Evolutionary conservation across 441 rosid genomes (phyloP), one percentile per base, ranked within the genome.

Genomic region (Euphorbia corollata): DNA sequence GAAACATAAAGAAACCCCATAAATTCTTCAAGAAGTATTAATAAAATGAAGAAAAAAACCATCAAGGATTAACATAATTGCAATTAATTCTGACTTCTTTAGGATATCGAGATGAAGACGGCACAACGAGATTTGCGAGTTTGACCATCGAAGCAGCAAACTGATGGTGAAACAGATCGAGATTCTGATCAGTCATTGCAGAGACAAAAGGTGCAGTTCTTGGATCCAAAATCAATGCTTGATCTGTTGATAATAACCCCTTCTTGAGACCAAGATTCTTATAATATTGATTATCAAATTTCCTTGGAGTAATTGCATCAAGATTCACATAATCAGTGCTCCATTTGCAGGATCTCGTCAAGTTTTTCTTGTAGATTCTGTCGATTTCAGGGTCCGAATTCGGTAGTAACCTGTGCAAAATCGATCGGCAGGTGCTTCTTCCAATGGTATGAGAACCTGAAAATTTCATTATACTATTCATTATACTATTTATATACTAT

Each of bases 401-500:
- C 18, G 54, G 68, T 30, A 85, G 64, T 23, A 85, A 68, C 61
- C 89, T 69, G n/a, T 77, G 43, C 20, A 72, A 70, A 51, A 82
- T 38, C 4, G 82, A 24, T 4, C 59, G 16, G 74, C 89, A 80
- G 5, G 73, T 71, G 71, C 73, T 69, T 23, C 86, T 75, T 0
- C 89, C 86, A 2, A 83, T 81, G 3, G 89, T 85, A 66, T 85
- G 89, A 2, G 86, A 66, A 18, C 86, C 84, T 43, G 51, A 13
- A 47, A 47, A 13, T 47, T 18, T 6, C 16, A n/a, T 47, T 47
- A 47, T 47, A n/a, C 16, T 47, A 47, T 4, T 27, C 4, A 27
- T n/a, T 27, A 27, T 27, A 27, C 32, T 27, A 27, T n/a, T n/a
- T n/a, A n/a, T n/a, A 27, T 27, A 27, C 32, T 27, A 27, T 27